Conservation (phyloP, 1,139 yeast species). For the Pichia sp. region DNA sequence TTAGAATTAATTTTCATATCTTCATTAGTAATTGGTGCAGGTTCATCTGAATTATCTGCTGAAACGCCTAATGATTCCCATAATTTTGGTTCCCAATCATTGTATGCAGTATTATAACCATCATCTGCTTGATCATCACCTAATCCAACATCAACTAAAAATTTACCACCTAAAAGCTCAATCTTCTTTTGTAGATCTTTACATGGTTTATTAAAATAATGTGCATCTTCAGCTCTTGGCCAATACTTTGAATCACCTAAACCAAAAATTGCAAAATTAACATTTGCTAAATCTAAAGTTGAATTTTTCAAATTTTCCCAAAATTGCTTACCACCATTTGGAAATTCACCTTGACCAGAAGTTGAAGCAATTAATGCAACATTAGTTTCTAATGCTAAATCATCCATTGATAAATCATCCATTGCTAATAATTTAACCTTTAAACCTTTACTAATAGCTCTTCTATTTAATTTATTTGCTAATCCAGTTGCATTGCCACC, state of each 20-base stretch:
- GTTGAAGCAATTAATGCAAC: conserved; percentile 80
- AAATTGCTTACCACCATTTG: conserved; percentile 85
- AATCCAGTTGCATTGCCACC: conserved; percentile 89
- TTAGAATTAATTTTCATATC: conserved; percentile 87
- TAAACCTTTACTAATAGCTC: conserved; percentile 82
- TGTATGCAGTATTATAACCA: conserved; percentile 85
- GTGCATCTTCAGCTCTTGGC: conserved; percentile 95
- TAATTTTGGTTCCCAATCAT: conserved; percentile 75
- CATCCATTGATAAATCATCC: conserved; percentile 82
- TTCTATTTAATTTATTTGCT: conserved; percentile 75
- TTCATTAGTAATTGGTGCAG: conserved; percentile 92
- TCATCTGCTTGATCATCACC: conserved; percentile 98
- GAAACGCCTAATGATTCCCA: conserved; percentile 93
- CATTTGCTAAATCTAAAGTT: conserved; percentile 65
- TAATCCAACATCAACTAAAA: conserved; percentile 67
- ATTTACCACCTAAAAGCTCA: conserved; percentile 64
- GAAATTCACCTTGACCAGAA: conserved; percentile 97
- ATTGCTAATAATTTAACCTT: conserved; percentile 71
- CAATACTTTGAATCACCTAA: conserved; percentile 92
- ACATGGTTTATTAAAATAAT: conserved; percentile 90
- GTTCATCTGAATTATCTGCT: conserved; percentile 79
- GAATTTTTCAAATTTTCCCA: conserved; percentile 81
- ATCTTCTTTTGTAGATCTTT: conserved; percentile 64
- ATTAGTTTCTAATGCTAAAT: conserved; percentile 73
- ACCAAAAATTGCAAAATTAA: conserved; percentile 76